These are phyloP conservation scores for Insectozyma bohioensis DNA, from an alignment of 1,139 yeast species.

Conservation along the genomic window DNA sequence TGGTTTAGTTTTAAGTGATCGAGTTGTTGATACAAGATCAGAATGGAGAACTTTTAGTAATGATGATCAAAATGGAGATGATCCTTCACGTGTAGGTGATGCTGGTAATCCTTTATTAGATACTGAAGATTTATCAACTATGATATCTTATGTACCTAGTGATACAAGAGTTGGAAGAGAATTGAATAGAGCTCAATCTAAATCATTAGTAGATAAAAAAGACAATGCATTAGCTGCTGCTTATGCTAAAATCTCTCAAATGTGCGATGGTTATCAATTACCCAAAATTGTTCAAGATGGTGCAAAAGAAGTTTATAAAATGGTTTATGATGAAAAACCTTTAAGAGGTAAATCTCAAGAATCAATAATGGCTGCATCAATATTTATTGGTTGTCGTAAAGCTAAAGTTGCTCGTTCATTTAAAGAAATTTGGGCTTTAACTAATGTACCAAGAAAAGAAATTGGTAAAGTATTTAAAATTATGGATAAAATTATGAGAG, in stretches of 20 bases:
- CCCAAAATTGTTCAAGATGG: slow-evolving; percentile 97
- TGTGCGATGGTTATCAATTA: slow-evolving; percentile 95
- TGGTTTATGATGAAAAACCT: slow-evolving; percentile 85
- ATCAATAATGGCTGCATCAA: slow-evolving; percentile 95
- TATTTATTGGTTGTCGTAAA: slow-evolving; percentile 90
- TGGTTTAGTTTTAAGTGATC: slow-evolving; percentile 88
- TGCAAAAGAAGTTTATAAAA: slow-evolving; percentile 92
- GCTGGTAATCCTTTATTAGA: slow-evolving; percentile 95
- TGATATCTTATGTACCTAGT: slow-evolving; percentile 83
- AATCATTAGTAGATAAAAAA: slow-evolving; percentile 79
- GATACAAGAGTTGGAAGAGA: slow-evolving; percentile 81
- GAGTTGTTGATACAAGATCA: slow-evolving; percentile 91
- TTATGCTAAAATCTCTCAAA: slow-evolving; percentile 85
- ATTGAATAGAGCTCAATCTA: slow-evolving; percentile 84
- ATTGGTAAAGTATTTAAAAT: slow-evolving; percentile 86
- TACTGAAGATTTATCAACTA: slow-evolving; percentile 88
- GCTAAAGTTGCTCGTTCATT: slow-evolving; percentile 94
- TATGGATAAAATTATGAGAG: slow-evolving; percentile 74
- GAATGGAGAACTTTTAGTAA: slow-evolving; percentile 98
- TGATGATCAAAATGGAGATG: slow-evolving; percentile 97
- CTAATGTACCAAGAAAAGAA: slow-evolving; percentile 91
- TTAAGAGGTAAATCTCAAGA: slow-evolving; percentile 91
- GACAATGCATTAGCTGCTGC: slow-evolving; percentile 89
- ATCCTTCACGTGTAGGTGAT: slow-evolving; percentile 99
- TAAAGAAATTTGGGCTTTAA: slow-evolving; percentile 93